Evolutionary conservation across 306 rosid species (phyloP).

Genomic region (Herpetospermum pedunculosum): DNA sequence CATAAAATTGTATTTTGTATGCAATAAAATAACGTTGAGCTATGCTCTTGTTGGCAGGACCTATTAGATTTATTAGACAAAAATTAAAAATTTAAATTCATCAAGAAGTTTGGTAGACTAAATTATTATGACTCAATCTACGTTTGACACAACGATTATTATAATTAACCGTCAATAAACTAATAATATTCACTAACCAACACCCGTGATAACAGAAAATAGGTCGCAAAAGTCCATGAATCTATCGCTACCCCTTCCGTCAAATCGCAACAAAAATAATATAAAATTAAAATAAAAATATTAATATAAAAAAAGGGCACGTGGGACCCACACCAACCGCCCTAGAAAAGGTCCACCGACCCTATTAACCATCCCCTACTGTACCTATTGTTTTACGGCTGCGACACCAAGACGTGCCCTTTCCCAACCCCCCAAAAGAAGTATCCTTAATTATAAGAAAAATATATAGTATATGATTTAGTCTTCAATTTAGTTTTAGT

Average conservation of each 20-base stretch:
- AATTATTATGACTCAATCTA: too few species aligned
- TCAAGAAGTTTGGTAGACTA: too few species aligned
- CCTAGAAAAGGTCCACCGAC: background rate
- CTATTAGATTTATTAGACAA: too few species aligned
- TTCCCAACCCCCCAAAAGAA: background rate
- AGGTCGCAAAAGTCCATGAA: background rate
- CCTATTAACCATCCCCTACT: background rate
- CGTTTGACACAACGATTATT: too few species aligned
- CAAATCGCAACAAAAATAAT: background rate
- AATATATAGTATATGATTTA: too few species aligned
- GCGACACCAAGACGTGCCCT: constrained; percentile 9
- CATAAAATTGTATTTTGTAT: too few species aligned
- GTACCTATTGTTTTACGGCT: constrained; percentile 3
- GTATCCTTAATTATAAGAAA: background rate
- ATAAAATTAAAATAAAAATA: background rate
- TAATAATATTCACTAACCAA: too few species aligned
- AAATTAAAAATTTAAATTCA: too few species aligned
- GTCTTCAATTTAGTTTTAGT: too few species aligned
- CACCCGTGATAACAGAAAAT: background rate
- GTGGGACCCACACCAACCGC: background rate
- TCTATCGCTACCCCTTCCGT: background rate
- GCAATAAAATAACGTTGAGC: too few species aligned
- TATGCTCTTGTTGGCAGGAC: too few species aligned
- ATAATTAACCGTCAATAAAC: too few species aligned
- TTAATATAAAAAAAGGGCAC: background rate